A percentile compares a stretch with the other conserved stretches of the same genome.
Conservation (phyloP, 2,329 filamentous ascomycete species). For the Pseudopyricularia cyperi region DNA sequence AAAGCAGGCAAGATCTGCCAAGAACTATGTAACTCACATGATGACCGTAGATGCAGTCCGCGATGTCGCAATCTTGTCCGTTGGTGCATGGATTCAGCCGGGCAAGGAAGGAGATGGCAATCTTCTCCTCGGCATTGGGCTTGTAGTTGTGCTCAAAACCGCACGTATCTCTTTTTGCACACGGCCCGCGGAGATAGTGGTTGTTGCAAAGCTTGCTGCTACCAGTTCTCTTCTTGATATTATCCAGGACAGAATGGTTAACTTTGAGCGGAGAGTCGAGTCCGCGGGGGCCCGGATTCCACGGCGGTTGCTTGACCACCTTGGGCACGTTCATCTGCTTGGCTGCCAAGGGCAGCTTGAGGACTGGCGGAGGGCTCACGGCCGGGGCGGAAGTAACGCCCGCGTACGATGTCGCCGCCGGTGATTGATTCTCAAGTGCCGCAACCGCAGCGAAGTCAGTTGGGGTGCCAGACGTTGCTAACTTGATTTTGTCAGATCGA, state of each 20-base stretch:
- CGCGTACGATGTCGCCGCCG: constrained; percentile 23
- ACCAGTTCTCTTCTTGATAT: constrained; percentile 41
- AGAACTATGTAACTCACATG: constrained; percentile 29
- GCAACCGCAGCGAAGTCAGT: constrained; percentile 2
- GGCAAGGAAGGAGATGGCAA: constrained; percentile 41
- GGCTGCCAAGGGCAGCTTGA: constrained; percentile 26
- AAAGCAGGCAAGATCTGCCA: neutral
- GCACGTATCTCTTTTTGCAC: constrained; percentile 39
- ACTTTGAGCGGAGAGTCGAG: constrained; percentile 38
- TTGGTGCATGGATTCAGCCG: constrained; percentile 43
- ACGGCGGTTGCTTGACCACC: constrained; percentile 19
- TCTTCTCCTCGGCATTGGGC: constrained; percentile 38
- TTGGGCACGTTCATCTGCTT: constrained; percentile 9
- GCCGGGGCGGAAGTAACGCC: constrained; percentile 18
- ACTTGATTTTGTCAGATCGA: constrained; percentile 33
- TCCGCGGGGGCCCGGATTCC: constrained; percentile 41
- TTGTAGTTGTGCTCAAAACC: constrained; percentile 43
- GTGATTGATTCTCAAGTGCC: neutral
- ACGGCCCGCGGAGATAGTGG: constrained; percentile 45
- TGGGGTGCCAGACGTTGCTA: constrained; percentile 1
- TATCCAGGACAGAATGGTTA: constrained; percentile 32
- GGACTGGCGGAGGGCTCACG: constrained; percentile 10
- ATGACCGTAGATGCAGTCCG: constrained; percentile 51
- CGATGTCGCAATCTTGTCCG: constrained; percentile 43
- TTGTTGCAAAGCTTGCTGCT: constrained; percentile 49